Evolutionary conservation across 768 basidiomycete genomes (phyloP).

Genomic region (Clathrus columnatus): DNA sequence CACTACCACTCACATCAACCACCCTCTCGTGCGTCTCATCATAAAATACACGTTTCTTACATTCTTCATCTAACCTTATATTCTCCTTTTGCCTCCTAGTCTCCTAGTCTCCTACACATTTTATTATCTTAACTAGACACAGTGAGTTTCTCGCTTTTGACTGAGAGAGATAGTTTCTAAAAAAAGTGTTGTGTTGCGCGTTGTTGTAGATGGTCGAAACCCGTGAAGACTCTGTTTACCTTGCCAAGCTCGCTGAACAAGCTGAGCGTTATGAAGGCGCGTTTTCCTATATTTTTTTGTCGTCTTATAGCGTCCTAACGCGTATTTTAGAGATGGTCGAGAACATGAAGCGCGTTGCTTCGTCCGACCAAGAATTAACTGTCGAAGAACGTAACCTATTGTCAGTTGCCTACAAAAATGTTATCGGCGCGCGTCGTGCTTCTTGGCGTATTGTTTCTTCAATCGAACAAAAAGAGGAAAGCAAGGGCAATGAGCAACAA

Average conservation of each 20-base stretch:
- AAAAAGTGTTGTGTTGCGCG: neutral
- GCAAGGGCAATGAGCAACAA: conserved; percentile 94
- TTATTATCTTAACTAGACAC: neutral
- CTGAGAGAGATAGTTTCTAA: neutral
- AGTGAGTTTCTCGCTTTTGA: neutral
- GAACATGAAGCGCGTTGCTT: conserved; percentile 99
- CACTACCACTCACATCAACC: neutral
- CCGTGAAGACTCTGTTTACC: conserved; percentile 97
- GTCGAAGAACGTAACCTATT: conserved; percentile 98
- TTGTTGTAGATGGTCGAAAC: conserved; percentile 52
- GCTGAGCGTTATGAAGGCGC: conserved; percentile 97
- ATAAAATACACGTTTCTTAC: neutral
- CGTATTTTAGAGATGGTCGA: conserved; percentile 79
- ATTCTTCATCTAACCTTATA: neutral
- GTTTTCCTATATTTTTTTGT: conserved; percentile 18
- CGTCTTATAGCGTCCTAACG: neutral
- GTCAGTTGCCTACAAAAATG: conserved; percentile 99
- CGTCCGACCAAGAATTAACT: conserved; percentile 95
- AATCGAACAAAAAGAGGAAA: conserved; percentile 99
- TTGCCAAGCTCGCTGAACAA: conserved; percentile 99
- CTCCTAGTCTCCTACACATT: neutral
- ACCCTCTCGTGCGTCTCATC: neutral
- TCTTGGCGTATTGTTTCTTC: conserved; percentile 98
- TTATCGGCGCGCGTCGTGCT: conserved; percentile 95
- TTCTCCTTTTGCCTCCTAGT: neutral